phyloP scores from a whole-genome alignment of 495 filamentous ascomycete genomes.

The Penicillium parvum region DNA sequence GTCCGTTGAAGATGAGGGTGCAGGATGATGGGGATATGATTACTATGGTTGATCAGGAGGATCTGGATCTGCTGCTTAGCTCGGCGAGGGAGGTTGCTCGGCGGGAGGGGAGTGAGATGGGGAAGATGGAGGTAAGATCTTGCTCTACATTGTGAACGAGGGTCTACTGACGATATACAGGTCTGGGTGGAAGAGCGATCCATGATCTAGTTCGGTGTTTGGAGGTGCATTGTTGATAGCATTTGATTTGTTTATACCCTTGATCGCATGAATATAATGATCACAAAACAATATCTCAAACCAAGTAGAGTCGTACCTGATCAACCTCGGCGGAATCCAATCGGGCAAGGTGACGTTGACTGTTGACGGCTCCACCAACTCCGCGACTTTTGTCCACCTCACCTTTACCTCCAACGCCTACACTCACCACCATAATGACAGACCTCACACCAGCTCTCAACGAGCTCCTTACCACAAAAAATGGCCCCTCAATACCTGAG shows the following conservation, averaged over 20 bases:
- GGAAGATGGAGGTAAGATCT: conserved; percentile 92
- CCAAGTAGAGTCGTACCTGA: too few species aligned
- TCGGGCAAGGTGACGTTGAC: background rate
- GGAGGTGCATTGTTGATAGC: conserved; percentile 7
- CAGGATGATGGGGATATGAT: conserved; percentile 90
- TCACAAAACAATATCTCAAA: too few species aligned
- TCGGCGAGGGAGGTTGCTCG: conserved; percentile 61
- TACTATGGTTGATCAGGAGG: conserved; percentile 93
- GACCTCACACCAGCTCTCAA: conserved; percentile 67
- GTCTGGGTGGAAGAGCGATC: conserved; percentile 61
- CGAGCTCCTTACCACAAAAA: conserved; percentile 55
- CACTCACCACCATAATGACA: conserved; percentile 45
- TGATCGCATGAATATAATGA: conserved; percentile 5
- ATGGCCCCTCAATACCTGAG: conserved; percentile 7
- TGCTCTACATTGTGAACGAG: conserved; percentile 1
- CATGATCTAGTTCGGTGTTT: conserved; percentile 14
- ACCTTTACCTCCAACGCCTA: conserved; percentile 2
- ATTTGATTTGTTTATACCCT: conserved; percentile 23
- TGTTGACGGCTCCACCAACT: conserved; percentile 7
- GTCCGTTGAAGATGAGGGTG: conserved; percentile 76
- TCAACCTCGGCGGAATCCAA: background rate
- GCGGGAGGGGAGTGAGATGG: conserved; percentile 74
- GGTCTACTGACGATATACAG: conserved; percentile 31
- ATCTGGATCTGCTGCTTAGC: conserved; percentile 79
- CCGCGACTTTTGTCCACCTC: background rate